phyloP scores from a whole-genome alignment of 192 early-diverging fungal species.

The Coemansia asiatica region DNA sequence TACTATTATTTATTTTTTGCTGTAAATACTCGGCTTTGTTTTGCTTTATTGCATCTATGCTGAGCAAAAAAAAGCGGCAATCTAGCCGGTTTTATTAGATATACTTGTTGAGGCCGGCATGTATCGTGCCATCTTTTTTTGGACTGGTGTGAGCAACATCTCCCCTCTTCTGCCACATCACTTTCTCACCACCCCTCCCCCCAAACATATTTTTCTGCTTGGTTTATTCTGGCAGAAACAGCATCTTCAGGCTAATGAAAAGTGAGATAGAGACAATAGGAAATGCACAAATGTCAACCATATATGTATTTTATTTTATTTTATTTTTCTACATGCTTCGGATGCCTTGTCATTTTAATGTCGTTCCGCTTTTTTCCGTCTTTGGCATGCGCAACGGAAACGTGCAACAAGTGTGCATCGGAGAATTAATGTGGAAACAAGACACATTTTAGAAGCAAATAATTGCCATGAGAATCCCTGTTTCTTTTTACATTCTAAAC shows the following conservation, averaged over 20 bases:
- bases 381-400: background rate
- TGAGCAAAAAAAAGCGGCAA: background rate
- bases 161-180: no score
- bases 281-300: background rate
- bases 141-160: background rate
- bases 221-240: background rate
- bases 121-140: background rate
- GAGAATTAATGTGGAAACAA: constrained; percentile 4
- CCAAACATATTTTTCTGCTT: background rate
- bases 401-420: constrained; percentile 6
- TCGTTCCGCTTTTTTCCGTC: constrained; percentile 2
- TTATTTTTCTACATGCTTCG: no score
- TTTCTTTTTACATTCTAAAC: background rate
- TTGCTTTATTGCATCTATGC: background rate
- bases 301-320: background rate
- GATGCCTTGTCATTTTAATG: background rate
- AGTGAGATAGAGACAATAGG: background rate
- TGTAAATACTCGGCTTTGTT: background rate
- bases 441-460: background rate
- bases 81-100: background rate
- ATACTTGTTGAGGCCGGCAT: background rate
- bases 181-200: background rate
- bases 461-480: background rate
- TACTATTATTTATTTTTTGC: background rate
- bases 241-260: background rate